phyloP scores from a whole-genome alignment of 805 yeast species.

The Ogataea pignaliae region DNA sequence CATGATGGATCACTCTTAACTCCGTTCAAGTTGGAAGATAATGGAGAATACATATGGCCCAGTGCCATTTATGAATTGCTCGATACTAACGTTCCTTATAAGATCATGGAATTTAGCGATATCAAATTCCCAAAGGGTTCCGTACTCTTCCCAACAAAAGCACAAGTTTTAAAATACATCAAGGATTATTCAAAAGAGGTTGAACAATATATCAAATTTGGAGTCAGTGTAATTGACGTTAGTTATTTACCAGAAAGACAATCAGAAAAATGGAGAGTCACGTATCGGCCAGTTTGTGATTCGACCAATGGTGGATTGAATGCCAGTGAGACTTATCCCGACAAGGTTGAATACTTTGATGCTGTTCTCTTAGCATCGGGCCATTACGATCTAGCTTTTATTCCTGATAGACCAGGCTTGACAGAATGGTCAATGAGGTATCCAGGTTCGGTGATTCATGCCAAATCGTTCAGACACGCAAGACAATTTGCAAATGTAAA shows the following conservation, averaged over 20 bases:
- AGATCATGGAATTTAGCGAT: conserved; percentile 62
- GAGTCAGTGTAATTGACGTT: conserved; percentile 46
- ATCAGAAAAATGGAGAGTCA: conserved; percentile 39
- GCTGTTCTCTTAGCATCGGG: conserved; percentile 65
- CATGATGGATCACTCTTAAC: conserved; percentile 6
- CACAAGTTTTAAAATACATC: conserved; percentile 57
- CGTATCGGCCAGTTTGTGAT: conserved; percentile 29
- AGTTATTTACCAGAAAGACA: conserved; percentile 16
- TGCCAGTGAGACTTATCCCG: conserved; percentile 14
- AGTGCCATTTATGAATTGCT: conserved; percentile 60
- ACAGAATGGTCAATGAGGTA: conserved; percentile 38
- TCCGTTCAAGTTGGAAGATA: conserved; percentile 8
- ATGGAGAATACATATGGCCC: conserved; percentile 36
- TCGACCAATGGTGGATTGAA: conserved; percentile 31
- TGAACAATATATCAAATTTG: conserved; percentile 36
- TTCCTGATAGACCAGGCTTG: conserved; percentile 56
- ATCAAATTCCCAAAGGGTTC: conserved; percentile 44
- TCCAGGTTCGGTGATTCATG: conserved; percentile 52
- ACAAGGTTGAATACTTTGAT: conserved; percentile 44
- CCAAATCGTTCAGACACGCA: conserved; percentile 52
- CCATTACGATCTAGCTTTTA: conserved; percentile 53
- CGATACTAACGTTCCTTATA: conserved; percentile 66
- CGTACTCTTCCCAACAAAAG: conserved; percentile 53
- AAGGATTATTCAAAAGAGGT: conserved; percentile 44
- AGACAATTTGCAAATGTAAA: conserved; percentile 36